Evolutionary conservation across 257 asterid species (phyloP), one percentile per base, ranked within the genome.

Genomic region (Parsonsia alboflavescens): DNA sequence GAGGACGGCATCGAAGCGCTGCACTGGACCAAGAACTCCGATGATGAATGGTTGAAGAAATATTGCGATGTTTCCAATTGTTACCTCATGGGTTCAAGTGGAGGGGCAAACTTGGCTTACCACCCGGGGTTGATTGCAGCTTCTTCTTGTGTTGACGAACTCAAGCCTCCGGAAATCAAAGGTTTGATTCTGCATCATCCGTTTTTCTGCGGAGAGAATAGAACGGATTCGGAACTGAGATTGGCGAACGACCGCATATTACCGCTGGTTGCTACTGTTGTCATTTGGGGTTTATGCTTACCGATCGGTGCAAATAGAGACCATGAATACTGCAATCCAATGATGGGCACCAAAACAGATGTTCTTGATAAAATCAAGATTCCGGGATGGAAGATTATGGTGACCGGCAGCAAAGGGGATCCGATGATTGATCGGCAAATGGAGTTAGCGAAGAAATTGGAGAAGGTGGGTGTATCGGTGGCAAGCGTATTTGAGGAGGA

Each of bases 1-100:
- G 75, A 79, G 0, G 86, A 82, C 16, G 74, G 70, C 26, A 33
- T 76, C 42, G 78, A 68, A 54, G 79, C 79, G 19, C 64, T 82
- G 69, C 28, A 68, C 5, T 79, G 79, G 83, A 73, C 65, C 30
- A 70, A 48, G 28, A 50, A 70, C 6, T 70, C 74, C 22, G 3
- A 30, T 7, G 63, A 70, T 17, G 74, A 70, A 4, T 70, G 74
- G 74, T 11, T 70, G 48, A 49, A 8, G 2, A 70, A 70, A 28
- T 50, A 70, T 6, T 61, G 62, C 0, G 74, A 70, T 3, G 6
- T 50, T 16, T 70, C 74, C 6, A 50, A 21, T 1, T 70, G 63
- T 52, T 70, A 50, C 63, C 46, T 70, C 0, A 52, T 70, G 74
- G 74, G 74, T 7, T 36, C 71, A 2, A 66, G 71, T 4, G 71